Evolutionary conservation across 2,329 filamentous ascomycete genomes (phyloP), one percentile per base, ranked within the genome.

Genomic region (Didymella pinodella): DNA sequence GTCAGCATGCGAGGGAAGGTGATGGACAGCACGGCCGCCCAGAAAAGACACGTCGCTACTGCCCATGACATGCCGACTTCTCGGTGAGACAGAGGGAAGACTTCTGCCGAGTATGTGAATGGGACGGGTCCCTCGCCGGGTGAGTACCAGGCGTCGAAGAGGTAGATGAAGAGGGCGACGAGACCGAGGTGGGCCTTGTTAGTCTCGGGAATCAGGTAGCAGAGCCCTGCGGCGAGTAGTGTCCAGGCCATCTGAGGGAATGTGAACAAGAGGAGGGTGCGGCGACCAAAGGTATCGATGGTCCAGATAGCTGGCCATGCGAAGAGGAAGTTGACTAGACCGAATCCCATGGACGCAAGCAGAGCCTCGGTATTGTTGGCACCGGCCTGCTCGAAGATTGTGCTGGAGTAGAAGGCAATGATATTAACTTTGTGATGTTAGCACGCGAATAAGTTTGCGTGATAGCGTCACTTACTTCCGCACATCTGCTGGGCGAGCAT

Each of bases 401-500:
- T 81, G 0, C 79, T 80, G 14, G 75, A 80, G 62, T 84, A 83
- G 57, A 83, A 84, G 0, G 80, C 75, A 54, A 83, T 82, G 56
- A 74, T 78, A 65, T 77, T 79, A 62, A 77, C 61, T 68, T n/a
- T 4, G n/a, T 2, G 1, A n/a, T 12, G 44, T 64, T 46, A 58
- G 50, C n/a, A 4, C 4, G 11, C 16, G 32, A 32, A 7, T 7
- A n/a, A 11, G 20, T 12, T 26, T 12, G 16, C 2, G 14, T 16
- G n/a, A 16, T 18, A 5, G 8, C 16, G 16, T 3, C 22, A 49
- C 63, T 31, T 51, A 65, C 61, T 66, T 32, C 85, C 85, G 58
- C 84, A 85, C 77, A 87, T 82, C 68, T 87, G 85, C 71, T 88
- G 85, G 0, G 80, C 78, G 65, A 86, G 86, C 90, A 95, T 95